Conservation (phyloP, 805 yeast species). For the Candida argentea region DNA sequence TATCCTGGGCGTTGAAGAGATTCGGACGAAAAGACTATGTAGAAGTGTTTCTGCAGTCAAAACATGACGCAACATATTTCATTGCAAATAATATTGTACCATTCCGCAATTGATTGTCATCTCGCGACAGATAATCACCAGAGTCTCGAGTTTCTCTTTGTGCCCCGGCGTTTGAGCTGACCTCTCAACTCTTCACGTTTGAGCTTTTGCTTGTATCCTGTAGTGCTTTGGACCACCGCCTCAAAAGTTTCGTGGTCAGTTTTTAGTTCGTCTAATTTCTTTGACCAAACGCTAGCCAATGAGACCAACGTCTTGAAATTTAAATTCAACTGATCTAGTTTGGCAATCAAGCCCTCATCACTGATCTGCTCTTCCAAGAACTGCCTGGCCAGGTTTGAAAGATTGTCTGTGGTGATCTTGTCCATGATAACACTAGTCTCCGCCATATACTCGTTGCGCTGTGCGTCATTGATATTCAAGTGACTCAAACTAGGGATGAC, state of each 20-base stretch:
- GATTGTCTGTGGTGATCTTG: conserved; percentile 22
- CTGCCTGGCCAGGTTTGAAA: conserved; percentile 20
- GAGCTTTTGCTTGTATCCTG: conserved; percentile 81
- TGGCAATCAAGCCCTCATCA: conserved; percentile 11
- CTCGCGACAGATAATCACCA: no score
- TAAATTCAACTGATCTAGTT: conserved; percentile 22
- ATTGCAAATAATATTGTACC: no score
- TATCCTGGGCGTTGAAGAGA: no score
- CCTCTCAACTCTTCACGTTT: conserved; percentile 40
- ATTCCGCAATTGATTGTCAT: no score
- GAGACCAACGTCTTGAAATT: conserved; percentile 17
- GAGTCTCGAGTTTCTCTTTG: no score
- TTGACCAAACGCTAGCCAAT: conserved; percentile 40
- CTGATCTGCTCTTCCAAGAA: conserved; percentile 13
- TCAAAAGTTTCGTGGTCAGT: conserved; percentile 73
- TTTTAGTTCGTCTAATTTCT: conserved; percentile 36
- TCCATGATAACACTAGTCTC: conserved; percentile 18
- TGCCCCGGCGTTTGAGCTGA: conserved; percentile 16
- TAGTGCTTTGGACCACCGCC: conserved; percentile 77
- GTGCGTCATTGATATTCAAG: conserved; percentile 19
- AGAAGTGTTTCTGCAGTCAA: no score
- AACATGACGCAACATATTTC: no score
- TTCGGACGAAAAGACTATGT: no score
- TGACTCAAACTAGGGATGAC: conserved; percentile 25
- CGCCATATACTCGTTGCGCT: conserved; percentile 14